Evolutionary conservation across 148 eudicot species (phyloP).

Genomic region (Rhododendron williamsianum): DNA sequence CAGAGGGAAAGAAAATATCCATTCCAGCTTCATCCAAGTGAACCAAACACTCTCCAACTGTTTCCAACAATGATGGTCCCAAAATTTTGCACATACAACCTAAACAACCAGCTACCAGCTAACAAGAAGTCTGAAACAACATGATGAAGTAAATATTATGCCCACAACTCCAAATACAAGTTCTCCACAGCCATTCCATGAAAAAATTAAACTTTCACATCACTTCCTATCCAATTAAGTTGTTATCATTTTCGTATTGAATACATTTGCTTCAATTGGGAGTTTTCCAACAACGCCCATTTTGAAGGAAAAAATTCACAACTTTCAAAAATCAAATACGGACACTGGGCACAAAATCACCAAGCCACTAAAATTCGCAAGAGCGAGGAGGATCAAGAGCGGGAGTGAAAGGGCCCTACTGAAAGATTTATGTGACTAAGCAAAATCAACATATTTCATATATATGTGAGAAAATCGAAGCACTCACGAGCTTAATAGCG

Average conservation of each 20-base stretch:
- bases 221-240: neutral
- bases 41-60: neutral
- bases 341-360: neutral
- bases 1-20: neutral
- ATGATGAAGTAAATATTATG: neutral
- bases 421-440: neutral
- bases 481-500: conserved; percentile 76
- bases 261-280: neutral
- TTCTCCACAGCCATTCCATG: neutral
- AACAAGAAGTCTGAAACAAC: neutral
- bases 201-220: neutral
- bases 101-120: neutral
- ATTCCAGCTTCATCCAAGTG: neutral
- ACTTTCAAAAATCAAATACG: neutral
- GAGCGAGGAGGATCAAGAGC: too few species aligned
- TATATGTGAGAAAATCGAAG: neutral
- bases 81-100: neutral
- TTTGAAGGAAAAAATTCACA: neutral
- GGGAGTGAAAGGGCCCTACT: neutral
- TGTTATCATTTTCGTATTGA: neutral
- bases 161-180: neutral
- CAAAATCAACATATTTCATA: neutral
- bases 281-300: neutral
- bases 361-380: too few species aligned
- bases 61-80: neutral